Evolutionary conservation across 306 rosid genomes (phyloP), one percentile per base, ranked within the genome.

Genomic region (Rosa persica): DNA sequence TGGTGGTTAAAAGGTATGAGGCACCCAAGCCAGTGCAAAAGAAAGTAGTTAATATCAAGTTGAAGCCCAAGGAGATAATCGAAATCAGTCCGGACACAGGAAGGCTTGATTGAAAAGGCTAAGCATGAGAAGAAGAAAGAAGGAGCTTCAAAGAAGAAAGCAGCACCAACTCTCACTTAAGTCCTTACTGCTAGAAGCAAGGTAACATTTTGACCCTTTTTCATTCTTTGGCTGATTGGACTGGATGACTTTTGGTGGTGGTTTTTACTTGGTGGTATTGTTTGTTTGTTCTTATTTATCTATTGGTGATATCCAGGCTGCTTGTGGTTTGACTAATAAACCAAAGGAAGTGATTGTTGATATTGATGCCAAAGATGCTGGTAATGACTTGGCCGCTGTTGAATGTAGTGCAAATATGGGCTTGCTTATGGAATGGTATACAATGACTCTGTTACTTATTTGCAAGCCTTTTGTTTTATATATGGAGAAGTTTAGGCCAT

Each of bases 151-250:
- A 89, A 79, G 84, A 94, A 90, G 89, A 89, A 92, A 72, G 61
- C 86, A 36, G 69, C 86, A 36, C 83, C 85, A 0, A 86, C 94
- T 78, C 89, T 88, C 43, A 78, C 92, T 38, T 85, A 97, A 2
- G 94, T 88, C 1, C 92, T 94, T 60, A 85, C 97, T 6, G 98
- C 97, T 40, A 58, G 98, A 83, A 94, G 98, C 96, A 94, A 90
- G 96, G 98, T 88, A 39, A 52, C 23, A 68, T 2, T 2, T 61
- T n/a, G n/a, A 23, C 9, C 22, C 16, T 19, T 69, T 30, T 25
- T 39, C 22, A 22, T 9, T 78, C n/a, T 16, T 27, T 46, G 39
- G 10, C 72, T 42, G 23, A 4, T 3, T 70, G 1, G 12, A 36
- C 8, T 5, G 5, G n/a, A 19, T 73, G 17, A 11, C 38, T 54